Evolutionary conservation across 495 filamentous ascomycete species (phyloP).

Genomic region (Podospora sp.): DNA sequence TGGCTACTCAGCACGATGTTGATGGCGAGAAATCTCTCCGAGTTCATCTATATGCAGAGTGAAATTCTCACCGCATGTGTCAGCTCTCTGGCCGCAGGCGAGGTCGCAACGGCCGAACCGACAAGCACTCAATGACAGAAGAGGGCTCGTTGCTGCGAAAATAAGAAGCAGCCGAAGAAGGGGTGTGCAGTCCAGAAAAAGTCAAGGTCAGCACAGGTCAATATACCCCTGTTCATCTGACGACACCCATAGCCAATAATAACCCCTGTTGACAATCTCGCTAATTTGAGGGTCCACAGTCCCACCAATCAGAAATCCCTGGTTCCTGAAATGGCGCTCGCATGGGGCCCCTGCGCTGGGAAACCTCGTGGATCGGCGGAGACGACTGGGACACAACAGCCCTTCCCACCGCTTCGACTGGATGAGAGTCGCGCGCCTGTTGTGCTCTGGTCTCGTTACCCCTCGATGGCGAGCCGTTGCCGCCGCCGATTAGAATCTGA

Average conservation of each 20-base stretch:
- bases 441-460: slow-evolving; percentile 9
- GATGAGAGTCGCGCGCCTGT: neutral
- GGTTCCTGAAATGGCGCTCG: slow-evolving; percentile 29
- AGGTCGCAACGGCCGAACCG: neutral
- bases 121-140: neutral
- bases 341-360: slow-evolving; percentile 19
- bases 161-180: neutral
- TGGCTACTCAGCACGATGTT: too few species aligned
- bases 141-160: neutral
- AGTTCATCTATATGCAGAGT: neutral
- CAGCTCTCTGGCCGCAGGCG: neutral
- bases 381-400: slow-evolving; percentile 11
- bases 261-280: slow-evolving; percentile 32
- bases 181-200: neutral
- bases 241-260: slow-evolving; percentile 23
- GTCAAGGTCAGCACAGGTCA: neutral
- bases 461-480: neutral
- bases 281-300: slow-evolving; percentile 19
- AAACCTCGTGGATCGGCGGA: slow-evolving; percentile 19
- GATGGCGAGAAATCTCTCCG: neutral
- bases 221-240: neutral
- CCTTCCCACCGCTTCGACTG: slow-evolving; percentile 1
- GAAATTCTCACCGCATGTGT: neutral
- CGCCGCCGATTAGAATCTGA: slow-evolving; percentile 1
- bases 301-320: slow-evolving; percentile 26